Base-by-base conservation (phyloP, 108 stramenopile species). In the Schizochytrium sp. region DNA sequence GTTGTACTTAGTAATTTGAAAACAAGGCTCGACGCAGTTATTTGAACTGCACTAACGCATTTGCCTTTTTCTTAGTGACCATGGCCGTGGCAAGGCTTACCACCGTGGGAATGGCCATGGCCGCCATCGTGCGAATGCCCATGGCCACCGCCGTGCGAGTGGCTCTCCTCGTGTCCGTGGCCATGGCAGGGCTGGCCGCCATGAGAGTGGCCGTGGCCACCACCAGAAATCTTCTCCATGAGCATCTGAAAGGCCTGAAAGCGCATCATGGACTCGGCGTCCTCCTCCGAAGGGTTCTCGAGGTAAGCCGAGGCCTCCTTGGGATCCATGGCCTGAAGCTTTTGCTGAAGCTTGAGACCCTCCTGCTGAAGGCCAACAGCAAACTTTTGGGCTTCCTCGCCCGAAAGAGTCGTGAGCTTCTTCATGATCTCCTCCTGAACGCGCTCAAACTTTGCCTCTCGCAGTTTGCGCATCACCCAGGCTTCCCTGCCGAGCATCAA, bases 31-130 rank as follows among this genome's bases (percentile, higher is more conserved):
- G 34, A 34, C 34, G 2, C 34, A 34, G 34, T 34, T 34, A 2
- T 0, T 34, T 0, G 34, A 34, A 34, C 34, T 34, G 34, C 34
- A 34, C 34, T 34, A 34, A 34, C 34, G 34, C 34, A 34, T 34
- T 34, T 34, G 34, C 58, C 58, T 59, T 59, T 5, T 34, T 59
- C 76, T 34, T 83, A 83, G 23, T 55, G 76, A 1, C 76, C 76
- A 23, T 83, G 76, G 45, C 76, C 76, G 76, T 83, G 76, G 76
- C 76, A 83, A 16, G 76, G 48, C 76, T 83, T 83, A 45, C 76
- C 76, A 16, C 51, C 51, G 76, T 83, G 76, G 2, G 76, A 83
- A 45, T 83, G 76, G 19, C 76, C 76, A 5, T 83, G 76, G 19
- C 43, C 44, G 45, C 76, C 76, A 16, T 23, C 51, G 76, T 83